phyloP scores from a whole-genome alignment of 805 yeast species.

The Metschnikowia lachancei region DNA sequence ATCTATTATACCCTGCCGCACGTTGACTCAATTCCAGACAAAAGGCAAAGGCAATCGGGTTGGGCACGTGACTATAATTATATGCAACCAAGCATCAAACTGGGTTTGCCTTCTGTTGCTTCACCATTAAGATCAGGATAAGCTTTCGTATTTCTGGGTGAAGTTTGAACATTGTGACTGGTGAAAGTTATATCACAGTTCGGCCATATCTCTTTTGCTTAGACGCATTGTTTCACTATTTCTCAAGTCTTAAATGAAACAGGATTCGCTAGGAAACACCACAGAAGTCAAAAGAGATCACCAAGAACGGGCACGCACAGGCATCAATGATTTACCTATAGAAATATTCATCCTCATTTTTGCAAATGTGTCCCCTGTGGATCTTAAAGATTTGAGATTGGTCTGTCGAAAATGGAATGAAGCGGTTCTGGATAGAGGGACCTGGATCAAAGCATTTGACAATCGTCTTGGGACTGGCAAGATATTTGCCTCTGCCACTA shows the following conservation, averaged over 20 bases:
- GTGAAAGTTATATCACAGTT: no score
- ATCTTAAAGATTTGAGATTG: slow-evolving; percentile 38
- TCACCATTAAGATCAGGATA: not conserved
- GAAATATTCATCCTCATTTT: slow-evolving; percentile 48
- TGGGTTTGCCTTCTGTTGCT: slow-evolving; percentile 4
- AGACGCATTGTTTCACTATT: no score
- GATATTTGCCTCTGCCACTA: slow-evolving; percentile 43
- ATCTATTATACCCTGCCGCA: not conserved
- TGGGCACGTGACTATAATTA: not conserved
- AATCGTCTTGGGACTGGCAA: slow-evolving; percentile 35
- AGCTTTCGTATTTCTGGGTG: no score
- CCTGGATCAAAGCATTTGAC: slow-evolving; percentile 49
- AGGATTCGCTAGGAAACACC: slow-evolving; percentile 27
- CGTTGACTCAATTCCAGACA: not conserved
- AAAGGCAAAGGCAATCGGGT: not conserved
- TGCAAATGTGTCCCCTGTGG: slow-evolving; percentile 44
- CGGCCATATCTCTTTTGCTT: no score
- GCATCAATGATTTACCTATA: slow-evolving; percentile 42
- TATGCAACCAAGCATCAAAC: not conserved
- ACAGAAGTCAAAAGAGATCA: slow-evolving; percentile 3
- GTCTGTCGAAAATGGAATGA: slow-evolving; percentile 51
- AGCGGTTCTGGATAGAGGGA: slow-evolving; percentile 42
- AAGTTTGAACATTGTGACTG: no score
- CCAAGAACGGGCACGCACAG: not conserved
- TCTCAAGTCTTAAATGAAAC: slow-evolving; percentile 11